Base-by-base conservation (phyloP, 108 stramenopile genomes). In the Skeletonema potamos region DNA sequence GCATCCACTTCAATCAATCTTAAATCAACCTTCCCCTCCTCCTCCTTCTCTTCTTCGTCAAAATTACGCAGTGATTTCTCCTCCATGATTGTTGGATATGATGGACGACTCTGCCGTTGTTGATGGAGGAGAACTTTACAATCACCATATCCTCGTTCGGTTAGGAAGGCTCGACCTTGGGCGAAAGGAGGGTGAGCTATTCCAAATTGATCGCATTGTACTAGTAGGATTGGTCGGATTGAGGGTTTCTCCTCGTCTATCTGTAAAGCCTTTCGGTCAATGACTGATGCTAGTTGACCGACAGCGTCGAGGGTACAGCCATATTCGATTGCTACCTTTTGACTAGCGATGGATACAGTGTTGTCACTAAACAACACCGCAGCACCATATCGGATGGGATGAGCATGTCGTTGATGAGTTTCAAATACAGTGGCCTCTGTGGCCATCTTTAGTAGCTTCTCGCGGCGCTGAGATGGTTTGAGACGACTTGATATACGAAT, bases 251-350 rank as follows among this genome's bases (percentile, higher is more conserved):
- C 60, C 18, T 70, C 73, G 27, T 77, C 54, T 2, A 75, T 72
- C 27, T 54, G 68, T 26, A 58, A 27, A 11, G 57, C 66, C 48
- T 62, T 75, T 34, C 30, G 43, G 10, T 62, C 72, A 70, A 77
- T 85, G 32, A 9, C 61, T 67, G 75, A 48, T 9, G 82, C 85
- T 30, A 92, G 64, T 36, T 92, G 95, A 66, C 82, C 79, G 18
- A 93, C 89, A 18, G 95, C 90, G 84, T 96, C 95, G 41, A 90
- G 71, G 13, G 90, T 86, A 63, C 89, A 89, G 17, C 96, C 93
- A 75, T 93, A 96, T 63, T 96, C 96, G 18, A 96, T 48, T 9
- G 87, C 91, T 58, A 84, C 81, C 27, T 69, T 66, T 67, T 90
- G 89, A 30, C 62, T 69, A 12, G 89, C 85, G n/a, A 79, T 74